Conservation (phyloP, 2,329 filamentous ascomycete genomes). For the Reticulascus tulasneorum region DNA sequence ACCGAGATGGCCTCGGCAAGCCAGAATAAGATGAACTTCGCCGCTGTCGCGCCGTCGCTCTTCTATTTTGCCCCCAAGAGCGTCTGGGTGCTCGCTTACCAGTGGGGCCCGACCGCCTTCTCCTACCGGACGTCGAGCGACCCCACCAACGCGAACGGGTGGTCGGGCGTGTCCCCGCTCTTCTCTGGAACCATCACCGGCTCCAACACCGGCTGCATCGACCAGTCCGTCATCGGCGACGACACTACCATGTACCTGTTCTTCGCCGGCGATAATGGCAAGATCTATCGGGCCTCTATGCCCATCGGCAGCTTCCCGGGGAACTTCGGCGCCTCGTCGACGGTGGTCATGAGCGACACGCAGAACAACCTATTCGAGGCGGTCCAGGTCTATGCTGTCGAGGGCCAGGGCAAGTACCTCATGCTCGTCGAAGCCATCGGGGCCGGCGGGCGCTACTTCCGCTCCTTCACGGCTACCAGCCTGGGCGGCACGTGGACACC, state of each 20-base stretch:
- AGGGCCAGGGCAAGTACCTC: constrained; percentile 53
- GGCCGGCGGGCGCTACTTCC: constrained; percentile 57
- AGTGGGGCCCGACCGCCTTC: constrained; percentile 59
- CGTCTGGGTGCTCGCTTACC: constrained; percentile 62
- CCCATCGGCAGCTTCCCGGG: constrained; percentile 59
- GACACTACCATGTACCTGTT: constrained; percentile 61
- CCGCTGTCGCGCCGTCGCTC: constrained; percentile 55
- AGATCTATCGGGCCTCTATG: constrained; percentile 62
- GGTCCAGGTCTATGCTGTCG: constrained; percentile 60
- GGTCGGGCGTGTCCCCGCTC: constrained; percentile 50
- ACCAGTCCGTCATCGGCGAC: constrained; percentile 63
- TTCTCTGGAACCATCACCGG: constrained; percentile 51
- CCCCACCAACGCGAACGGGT: constrained; percentile 53
- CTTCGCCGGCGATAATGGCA: constrained; percentile 64
- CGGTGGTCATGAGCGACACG: constrained; percentile 48
- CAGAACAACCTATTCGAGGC: constrained; percentile 60
- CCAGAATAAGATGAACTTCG: constrained; percentile 46
- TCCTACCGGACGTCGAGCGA: constrained; percentile 56
- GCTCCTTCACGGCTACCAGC: constrained; percentile 58
- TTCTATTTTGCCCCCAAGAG: constrained; percentile 60
- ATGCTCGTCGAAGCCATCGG: constrained; percentile 66
- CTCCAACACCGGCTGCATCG: constrained; percentile 52
- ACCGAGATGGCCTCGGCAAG: constrained; percentile 43
- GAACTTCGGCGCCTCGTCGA: constrained; percentile 49
- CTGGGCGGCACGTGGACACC: constrained; percentile 55